Base-by-base conservation (phyloP, 2,329 filamentous ascomycete species). In the Raffaelea arxii region DNA sequence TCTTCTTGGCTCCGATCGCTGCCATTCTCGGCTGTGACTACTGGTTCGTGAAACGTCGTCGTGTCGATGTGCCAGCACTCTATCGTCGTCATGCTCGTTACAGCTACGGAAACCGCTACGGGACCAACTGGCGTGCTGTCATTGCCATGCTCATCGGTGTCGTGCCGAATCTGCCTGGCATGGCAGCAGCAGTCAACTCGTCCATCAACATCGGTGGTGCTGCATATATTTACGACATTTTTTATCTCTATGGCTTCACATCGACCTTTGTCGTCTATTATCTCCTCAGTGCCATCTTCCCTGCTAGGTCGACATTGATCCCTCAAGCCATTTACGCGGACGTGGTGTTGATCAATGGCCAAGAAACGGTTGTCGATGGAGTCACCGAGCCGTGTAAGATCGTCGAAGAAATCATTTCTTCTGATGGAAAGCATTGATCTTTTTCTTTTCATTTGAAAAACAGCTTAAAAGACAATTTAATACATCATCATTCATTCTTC, bases 1-100 rank as follows among this genome's bases (percentile, higher is more conserved):
- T 84, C 35, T 84, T 85, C 61, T 65, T 84, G 1, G 79, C 76
- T 0, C 79, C 80, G 0, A 78, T 84, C 48, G 75, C 77, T 50
- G 54, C 55, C 21, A 51, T 57, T 32, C 48, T 57, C 22, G 51
- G 52, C 37, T 52, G 52, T 27, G 55, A 57, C 46, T 57, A 51
- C 49, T 57, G 54, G 54, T 42, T 57, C 6, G 49, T 51, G n/a
- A 53, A 57, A 27, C 46, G 45, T 11, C 43, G 44, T 19, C 27
- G 32, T 19, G 48, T 53, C 40, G 53, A 55, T 25, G 43, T 55
- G 6, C 53, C 53, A 11, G 53, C 49, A 4, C 47, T 68, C 10
- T 67, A 67, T 44, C 50, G 62, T 22, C 60, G 62, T 2, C 50
- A 61, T 41, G 65, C 62, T 45, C 62, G 70, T 4, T 83, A 82